Evolutionary conservation across 257 asterid species (phyloP).

Genomic region (Hygrophila difformis): DNA sequence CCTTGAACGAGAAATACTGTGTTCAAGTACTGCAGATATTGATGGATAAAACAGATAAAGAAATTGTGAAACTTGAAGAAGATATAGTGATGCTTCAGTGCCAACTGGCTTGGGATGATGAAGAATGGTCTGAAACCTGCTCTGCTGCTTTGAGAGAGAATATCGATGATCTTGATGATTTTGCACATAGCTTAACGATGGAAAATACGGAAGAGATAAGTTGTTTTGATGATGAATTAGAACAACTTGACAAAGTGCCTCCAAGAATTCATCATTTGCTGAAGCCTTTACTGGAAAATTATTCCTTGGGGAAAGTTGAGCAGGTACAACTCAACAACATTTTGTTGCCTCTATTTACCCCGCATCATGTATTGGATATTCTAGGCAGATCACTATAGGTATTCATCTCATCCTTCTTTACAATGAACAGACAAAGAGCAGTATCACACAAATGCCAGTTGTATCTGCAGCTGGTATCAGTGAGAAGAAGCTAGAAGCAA

Average conservation of each 20-base stretch:
- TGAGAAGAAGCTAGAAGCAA: conserved; percentile 1
- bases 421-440: conserved; percentile 19
- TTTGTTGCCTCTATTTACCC: conserved; percentile 2
- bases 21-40: conserved; percentile 39
- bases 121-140: conserved; percentile 30
- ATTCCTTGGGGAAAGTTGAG: conserved; percentile 20
- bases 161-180: conserved; percentile 23
- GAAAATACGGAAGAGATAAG: conserved; percentile 15
- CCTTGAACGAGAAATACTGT: conserved; percentile 41
- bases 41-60: conserved; percentile 40
- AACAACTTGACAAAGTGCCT: conserved; percentile 20
- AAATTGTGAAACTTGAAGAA: conserved; percentile 38
- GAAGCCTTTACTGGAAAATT: conserved; percentile 26
- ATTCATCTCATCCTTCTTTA: conserved; percentile 9
- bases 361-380: neutral
- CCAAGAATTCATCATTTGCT: conserved; percentile 27
- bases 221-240: conserved; percentile 14
- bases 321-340: conserved; percentile 28
- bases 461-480: conserved; percentile 7
- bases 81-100: conserved; percentile 39
- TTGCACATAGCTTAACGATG: conserved; percentile 22
- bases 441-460: conserved; percentile 2
- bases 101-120: conserved; percentile 34
- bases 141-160: conserved; percentile 27
- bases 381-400: conserved; percentile 2